These are phyloP conservation scores for Neckera pumila DNA, from an alignment of 225 moss, liverwort and hornwort species.

Conservation along the genomic window DNA sequence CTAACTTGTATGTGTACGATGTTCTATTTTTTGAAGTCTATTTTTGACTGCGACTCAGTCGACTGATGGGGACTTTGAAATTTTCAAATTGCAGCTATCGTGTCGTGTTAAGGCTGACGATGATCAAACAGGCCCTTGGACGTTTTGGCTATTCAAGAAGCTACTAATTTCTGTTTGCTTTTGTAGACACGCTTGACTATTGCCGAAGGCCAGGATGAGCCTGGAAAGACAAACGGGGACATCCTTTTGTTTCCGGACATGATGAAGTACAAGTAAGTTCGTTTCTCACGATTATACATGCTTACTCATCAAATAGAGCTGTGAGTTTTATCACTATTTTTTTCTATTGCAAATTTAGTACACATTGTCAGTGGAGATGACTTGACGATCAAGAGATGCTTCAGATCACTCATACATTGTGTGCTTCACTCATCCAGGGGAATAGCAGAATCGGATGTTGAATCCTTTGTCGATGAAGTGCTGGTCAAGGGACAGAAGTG, in stretches of 20 bases:
- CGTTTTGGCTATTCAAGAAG: not conserved
- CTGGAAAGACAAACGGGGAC: constrained; percentile 69
- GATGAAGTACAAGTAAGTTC: constrained; percentile 73
- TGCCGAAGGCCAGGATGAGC: constrained; percentile 63
- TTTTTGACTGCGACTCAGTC: not conserved
- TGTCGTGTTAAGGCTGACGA: not conserved
- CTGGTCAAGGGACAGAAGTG: constrained; percentile 70
- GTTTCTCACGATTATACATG: not conserved
- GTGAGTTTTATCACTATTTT: not conserved
- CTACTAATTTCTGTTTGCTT: constrained; percentile 3
- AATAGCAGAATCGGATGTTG: constrained; percentile 62
- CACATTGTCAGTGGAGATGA: not conserved
- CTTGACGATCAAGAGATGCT: not conserved
- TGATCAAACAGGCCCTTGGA: not conserved
- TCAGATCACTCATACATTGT: not conserved
- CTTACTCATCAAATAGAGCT: not conserved
- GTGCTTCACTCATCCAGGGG: constrained; percentile 31
- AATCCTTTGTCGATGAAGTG: constrained; percentile 84
- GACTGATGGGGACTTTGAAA: not conserved
- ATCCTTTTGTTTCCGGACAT: constrained; percentile 86
- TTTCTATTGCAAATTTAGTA: not conserved
- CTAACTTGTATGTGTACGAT: not conserved
- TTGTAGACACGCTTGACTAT: constrained; percentile 78
- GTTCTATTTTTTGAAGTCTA: not conserved
- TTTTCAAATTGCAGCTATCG: not conserved